Conservation (phyloP, 2,329 filamentous ascomycete species). For the Sarocladiaceae sp. region DNA sequence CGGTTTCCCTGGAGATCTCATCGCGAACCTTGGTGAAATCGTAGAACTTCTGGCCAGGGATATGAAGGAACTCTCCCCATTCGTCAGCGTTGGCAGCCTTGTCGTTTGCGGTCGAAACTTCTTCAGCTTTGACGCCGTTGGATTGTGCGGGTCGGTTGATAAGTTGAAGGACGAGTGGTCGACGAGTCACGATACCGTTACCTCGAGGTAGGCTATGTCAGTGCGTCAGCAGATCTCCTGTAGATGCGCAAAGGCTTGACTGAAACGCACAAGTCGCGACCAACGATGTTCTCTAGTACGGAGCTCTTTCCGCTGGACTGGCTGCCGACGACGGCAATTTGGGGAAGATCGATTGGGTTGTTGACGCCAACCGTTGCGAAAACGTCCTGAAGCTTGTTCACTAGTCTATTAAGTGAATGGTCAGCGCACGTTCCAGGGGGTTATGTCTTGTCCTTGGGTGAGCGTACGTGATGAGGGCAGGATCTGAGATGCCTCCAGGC, state of each 20-base stretch:
- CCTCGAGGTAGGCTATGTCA: slow-evolving; percentile 78
- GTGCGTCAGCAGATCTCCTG: slow-evolving; percentile 31
- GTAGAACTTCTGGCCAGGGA: slow-evolving; percentile 93
- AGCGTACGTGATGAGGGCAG: slow-evolving; percentile 57
- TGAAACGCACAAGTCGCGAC: slow-evolving; percentile 80
- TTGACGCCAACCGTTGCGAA: slow-evolving; percentile 97
- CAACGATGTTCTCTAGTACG: slow-evolving; percentile 97
- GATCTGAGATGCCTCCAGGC: slow-evolving; percentile 58
- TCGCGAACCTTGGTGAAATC: slow-evolving; percentile 99
- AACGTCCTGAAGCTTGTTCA: slow-evolving; percentile 99
- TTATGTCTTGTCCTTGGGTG: slow-evolving; percentile 14
- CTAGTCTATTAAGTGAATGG: slow-evolving; percentile 51
- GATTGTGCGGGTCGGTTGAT: slow-evolving; percentile 78
- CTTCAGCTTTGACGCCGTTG: slow-evolving; percentile 66
- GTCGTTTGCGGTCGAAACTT: slow-evolving; percentile 63
- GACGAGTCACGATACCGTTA: slow-evolving; percentile 92
- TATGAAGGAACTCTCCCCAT: slow-evolving; percentile 98
- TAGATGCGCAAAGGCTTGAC: not conserved
- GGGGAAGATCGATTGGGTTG: slow-evolving; percentile 97
- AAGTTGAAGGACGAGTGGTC: slow-evolving; percentile 92
- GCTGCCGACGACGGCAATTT: slow-evolving; percentile 96
- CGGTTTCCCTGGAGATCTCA: slow-evolving; percentile 94
- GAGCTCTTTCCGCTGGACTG: slow-evolving; percentile 99
- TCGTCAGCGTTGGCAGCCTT: slow-evolving; percentile 88
- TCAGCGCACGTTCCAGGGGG: slow-evolving; percentile 18